A percentile compares a stretch with the other conserved stretches of the same genome.
Evolutionary conservation across 352 stramenopile species (phyloP).

Genomic region (Phytophthora lateralis): DNA sequence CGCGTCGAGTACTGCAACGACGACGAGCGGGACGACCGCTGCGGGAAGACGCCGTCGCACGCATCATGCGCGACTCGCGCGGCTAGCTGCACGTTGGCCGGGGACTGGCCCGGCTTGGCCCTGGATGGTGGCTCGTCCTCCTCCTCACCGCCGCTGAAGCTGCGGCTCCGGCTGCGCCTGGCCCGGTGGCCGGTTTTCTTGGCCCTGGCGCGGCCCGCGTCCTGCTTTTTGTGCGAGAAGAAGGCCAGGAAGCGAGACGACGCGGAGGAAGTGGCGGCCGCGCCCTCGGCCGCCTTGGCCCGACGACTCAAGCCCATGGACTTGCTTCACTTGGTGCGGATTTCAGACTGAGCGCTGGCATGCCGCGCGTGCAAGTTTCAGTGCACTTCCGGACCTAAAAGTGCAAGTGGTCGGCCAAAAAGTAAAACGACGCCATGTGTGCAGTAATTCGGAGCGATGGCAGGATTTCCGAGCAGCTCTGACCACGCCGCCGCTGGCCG

Average conservation of each 20-base stretch:
- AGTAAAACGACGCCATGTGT: too few species aligned
- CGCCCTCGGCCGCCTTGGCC: constrained; percentile 24
- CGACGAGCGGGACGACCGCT: constrained; percentile 37
- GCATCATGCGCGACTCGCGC: constrained; percentile 40
- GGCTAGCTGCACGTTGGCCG: constrained; percentile 46
- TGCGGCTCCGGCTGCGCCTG: constrained; percentile 22
- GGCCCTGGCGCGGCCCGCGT: constrained; percentile 4
- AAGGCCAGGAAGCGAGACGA: constrained; percentile 35
- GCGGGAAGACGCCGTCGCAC: constrained; percentile 37
- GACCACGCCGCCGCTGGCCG: too few species aligned
- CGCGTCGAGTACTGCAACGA: constrained; percentile 34
- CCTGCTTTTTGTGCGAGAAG: constrained; percentile 36
- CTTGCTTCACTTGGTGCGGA: not conserved
- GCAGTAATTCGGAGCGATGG: too few species aligned
- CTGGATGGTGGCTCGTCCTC: constrained; percentile 8
- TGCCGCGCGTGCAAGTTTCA: not conserved
- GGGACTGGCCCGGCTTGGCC: not conserved
- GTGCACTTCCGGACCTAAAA: not conserved
- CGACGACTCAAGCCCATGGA: constrained; percentile 37
- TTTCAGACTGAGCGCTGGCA: constrained; percentile 6
- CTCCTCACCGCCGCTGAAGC: constrained; percentile 28
- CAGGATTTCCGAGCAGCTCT: too few species aligned
- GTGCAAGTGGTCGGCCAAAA: too few species aligned
- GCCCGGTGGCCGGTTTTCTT: constrained; percentile 1
- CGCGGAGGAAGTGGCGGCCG: not conserved